phyloP scores from a whole-genome alignment of 2,329 filamentous ascomycete species.

The Colletotrichum spaethianum region DNA sequence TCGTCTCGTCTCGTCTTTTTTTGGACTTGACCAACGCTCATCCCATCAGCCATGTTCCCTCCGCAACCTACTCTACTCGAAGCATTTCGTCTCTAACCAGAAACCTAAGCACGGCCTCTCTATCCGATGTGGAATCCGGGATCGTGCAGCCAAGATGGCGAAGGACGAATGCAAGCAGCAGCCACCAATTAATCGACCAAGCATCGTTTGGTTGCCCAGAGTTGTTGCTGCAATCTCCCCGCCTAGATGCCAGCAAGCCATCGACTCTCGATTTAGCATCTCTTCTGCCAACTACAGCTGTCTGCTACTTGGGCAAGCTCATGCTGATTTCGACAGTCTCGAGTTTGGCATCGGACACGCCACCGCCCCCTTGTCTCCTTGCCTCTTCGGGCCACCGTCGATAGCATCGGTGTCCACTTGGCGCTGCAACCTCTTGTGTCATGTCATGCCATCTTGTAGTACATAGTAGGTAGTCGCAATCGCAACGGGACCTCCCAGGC shows the following conservation, averaged over 20 bases:
- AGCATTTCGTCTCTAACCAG: not conserved
- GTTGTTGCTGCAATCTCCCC: not conserved
- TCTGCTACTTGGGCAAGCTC: not conserved
- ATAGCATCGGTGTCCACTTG: not conserved
- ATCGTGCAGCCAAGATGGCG: not conserved
- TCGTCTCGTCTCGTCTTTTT: conserved; percentile 6
- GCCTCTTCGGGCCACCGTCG: not conserved
- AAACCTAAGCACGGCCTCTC: conserved; percentile 12
- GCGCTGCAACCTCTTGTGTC: conserved; percentile 13
- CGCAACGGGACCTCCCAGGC: not conserved
- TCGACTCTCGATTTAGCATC: conserved; percentile 17
- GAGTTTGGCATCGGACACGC: not conserved
- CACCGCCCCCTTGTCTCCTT: not conserved
- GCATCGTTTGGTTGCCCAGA: not conserved
- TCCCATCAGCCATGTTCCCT: conserved; percentile 20
- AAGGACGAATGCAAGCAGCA: not conserved
- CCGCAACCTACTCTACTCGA: conserved; percentile 4
- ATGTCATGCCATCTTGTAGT: conserved; percentile 21
- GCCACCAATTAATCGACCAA: not conserved
- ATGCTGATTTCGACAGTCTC: not conserved
- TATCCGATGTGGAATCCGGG: conserved; percentile 7
- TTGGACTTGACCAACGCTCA: not conserved
- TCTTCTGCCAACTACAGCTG: not conserved
- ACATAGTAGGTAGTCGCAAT: conserved; percentile 11
- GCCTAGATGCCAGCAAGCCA: not conserved